A percentile compares a stretch with the other conserved stretches of the same genome.
Evolutionary conservation across 2,329 filamentous ascomycete genomes (phyloP).

Genomic region (Xylariaceae sp.): DNA sequence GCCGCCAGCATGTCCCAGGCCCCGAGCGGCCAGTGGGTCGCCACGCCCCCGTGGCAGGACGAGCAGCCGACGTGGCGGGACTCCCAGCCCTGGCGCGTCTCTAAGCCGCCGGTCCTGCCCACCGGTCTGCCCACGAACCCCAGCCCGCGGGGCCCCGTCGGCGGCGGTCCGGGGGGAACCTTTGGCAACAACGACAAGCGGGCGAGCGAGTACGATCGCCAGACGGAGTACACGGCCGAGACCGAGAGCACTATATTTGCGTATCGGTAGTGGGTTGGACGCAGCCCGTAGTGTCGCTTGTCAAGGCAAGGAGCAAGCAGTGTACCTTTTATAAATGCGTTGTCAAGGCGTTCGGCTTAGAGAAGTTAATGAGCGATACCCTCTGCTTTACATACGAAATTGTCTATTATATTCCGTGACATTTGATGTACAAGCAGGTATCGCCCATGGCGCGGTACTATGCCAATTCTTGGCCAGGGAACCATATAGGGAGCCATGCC

Average conservation of each 20-base stretch:
- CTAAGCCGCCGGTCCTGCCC: constrained; percentile 9
- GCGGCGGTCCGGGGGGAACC: not conserved
- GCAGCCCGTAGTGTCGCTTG: too few relatives aligned
- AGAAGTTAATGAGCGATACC: too few relatives aligned
- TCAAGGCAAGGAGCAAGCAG: too few relatives aligned
- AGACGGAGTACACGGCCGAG: constrained; percentile 9
- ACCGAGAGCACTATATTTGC: constrained; percentile 17
- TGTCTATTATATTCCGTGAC: not conserved
- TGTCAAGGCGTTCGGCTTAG: too few relatives aligned
- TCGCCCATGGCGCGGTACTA: too few relatives aligned
- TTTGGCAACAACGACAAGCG: not conserved
- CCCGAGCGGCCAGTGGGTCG: constrained; percentile 16
- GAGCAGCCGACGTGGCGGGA: constrained; percentile 16
- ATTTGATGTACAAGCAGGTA: too few relatives aligned
- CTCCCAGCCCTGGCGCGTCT: constrained; percentile 17
- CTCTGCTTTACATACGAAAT: too few relatives aligned
- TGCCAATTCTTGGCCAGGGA: too few relatives aligned
- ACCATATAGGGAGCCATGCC: too few relatives aligned
- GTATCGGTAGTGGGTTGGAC: constrained; percentile 12
- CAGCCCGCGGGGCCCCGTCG: constrained; percentile 2
- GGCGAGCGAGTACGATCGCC: constrained; percentile 6
- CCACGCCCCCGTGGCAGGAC: constrained; percentile 19
- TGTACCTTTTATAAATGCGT: not conserved
- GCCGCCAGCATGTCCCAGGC: not conserved
- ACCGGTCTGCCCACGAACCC: constrained; percentile 7